phyloP scores from a whole-genome alignment of 208 protist genomes.

The Trichomonas gallinae region DNA sequence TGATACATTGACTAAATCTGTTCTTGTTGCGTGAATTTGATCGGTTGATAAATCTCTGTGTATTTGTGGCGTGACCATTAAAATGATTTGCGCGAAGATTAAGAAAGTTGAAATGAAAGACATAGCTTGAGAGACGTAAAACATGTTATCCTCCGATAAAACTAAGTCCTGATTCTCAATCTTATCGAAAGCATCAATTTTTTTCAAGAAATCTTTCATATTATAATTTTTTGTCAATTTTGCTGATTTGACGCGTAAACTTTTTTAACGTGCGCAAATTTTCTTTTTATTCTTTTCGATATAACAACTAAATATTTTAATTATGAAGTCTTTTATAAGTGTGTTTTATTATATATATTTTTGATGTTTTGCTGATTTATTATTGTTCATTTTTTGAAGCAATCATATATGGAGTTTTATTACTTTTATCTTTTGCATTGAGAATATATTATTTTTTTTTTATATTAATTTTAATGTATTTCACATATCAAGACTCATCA shows the following conservation, averaged over 20 bases:
- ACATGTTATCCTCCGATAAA: neutral
- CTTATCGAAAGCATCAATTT: neutral
- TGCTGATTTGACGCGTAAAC: neutral
- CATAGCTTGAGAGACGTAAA: neutral
- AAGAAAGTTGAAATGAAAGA: neutral
- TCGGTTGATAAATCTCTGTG: neutral
- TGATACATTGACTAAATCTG: neutral
- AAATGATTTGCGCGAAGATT: neutral
- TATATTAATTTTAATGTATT: too few species aligned
- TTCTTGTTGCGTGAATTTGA: neutral
- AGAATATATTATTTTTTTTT: too few species aligned
- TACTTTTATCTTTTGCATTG: too few species aligned
- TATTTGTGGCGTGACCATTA: neutral
- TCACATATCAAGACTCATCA: too few species aligned
- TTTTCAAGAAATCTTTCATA: neutral
- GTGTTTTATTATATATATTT: too few species aligned
- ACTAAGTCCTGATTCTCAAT: neutral
- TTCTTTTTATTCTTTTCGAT: too few species aligned
- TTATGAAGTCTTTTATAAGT: too few species aligned
- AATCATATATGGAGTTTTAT: too few species aligned
- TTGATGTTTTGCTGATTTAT: too few species aligned
- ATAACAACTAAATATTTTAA: too few species aligned
- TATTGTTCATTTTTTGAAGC: too few species aligned
- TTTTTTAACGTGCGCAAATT: too few species aligned
- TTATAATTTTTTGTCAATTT: neutral